Conservation (phyloP, 805 yeast species). For the Hanseniaspora osmophila region DNA sequence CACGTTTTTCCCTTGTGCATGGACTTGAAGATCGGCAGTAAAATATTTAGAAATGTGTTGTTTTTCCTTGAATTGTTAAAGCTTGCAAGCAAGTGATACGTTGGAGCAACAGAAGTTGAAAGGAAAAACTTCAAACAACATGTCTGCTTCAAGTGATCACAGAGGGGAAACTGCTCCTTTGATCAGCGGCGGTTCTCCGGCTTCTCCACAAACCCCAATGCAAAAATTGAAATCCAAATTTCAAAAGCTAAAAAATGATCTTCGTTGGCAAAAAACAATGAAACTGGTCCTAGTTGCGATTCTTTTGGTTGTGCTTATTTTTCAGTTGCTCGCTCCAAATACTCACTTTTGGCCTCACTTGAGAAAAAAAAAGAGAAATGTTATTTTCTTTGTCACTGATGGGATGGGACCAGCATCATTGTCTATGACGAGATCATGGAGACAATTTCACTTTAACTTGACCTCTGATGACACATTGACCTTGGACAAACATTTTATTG, state of each 20-base stretch:
- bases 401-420: constrained; percentile 93
- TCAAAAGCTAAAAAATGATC: too few relatives aligned
- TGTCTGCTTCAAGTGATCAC: background rate
- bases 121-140: background rate
- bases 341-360: background rate
- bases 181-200: background rate
- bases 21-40: too few relatives aligned
- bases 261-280: background rate
- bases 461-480: constrained; percentile 36
- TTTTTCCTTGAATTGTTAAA: too few relatives aligned
- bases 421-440: constrained; percentile 63
- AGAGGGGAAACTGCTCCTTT: background rate
- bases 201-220: too few relatives aligned
- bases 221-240: too few relatives aligned
- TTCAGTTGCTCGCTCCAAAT: constrained; percentile 1
- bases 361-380: constrained; percentile 39
- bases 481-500: constrained; percentile 60
- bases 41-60: too few relatives aligned
- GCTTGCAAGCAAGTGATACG: too few relatives aligned
- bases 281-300: background rate
- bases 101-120: too few relatives aligned
- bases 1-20: too few relatives aligned
- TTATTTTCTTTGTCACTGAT: constrained; percentile 80
- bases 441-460: constrained; percentile 39
- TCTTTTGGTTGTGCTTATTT: background rate